Percentiles rank a stretch among this genome's conserved stretches.
These are phyloP conservation scores for Capsicum chinense DNA, from an alignment of 257 asterid species.

Conservation along the genomic window DNA sequence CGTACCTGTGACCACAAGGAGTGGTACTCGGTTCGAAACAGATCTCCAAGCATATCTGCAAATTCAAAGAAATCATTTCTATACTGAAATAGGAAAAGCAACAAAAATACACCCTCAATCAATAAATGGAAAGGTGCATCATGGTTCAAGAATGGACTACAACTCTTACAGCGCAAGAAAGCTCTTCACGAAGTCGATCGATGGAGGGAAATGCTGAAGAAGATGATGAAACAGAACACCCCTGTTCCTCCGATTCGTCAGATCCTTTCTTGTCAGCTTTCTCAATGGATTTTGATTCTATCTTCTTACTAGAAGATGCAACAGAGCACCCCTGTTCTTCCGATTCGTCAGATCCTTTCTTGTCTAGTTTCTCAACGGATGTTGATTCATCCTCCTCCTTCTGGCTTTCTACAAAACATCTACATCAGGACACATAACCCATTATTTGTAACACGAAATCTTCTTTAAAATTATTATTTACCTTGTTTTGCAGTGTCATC, in stretches of 20 bases:
- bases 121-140: neutral
- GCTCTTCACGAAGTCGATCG: slow-evolving; percentile 92
- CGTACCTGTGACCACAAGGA: slow-evolving; percentile 96
- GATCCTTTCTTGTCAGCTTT: slow-evolving; percentile 40
- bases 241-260: slow-evolving; percentile 41
- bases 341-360: slow-evolving; percentile 42
- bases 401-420: slow-evolving; percentile 41
- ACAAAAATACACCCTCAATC: neutral
- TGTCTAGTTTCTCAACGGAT: slow-evolving; percentile 33
- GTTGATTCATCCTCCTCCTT: slow-evolving; percentile 35
- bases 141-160: neutral
- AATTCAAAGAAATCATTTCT: slow-evolving; percentile 26
- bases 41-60: slow-evolving; percentile 93
- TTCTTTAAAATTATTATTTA: slow-evolving; percentile 5
- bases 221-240: slow-evolving; percentile 32
- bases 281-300: slow-evolving; percentile 30
- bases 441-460: neutral
- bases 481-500: slow-evolving; percentile 59
- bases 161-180: slow-evolving; percentile 86
- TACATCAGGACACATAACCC: neutral
- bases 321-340: slow-evolving; percentile 38
- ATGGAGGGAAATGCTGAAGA: slow-evolving; percentile 64
- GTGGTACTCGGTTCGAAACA: slow-evolving; percentile 97
- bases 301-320: slow-evolving; percentile 37
- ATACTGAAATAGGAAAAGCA: slow-evolving; percentile 1